Conservation (phyloP, 192 early-diverging fungal species). For the Gamsiella multidivaricata region DNA sequence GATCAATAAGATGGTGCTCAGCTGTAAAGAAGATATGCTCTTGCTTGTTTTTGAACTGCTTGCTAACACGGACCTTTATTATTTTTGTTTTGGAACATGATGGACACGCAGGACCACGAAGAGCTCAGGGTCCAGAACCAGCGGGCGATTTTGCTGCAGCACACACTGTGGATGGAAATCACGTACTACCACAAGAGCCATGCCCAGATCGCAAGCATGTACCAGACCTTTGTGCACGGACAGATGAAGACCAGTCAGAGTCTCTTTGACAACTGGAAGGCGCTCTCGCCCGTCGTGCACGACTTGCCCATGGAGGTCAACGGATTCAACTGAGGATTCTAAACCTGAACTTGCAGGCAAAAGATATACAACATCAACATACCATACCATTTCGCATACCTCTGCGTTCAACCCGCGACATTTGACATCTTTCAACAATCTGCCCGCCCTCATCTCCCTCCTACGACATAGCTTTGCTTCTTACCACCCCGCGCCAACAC, state of each 20-base stretch:
- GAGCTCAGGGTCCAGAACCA: conserved; percentile 63
- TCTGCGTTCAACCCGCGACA: too few species aligned
- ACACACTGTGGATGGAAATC: conserved; percentile 68
- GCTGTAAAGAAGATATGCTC: too few species aligned
- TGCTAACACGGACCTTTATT: not conserved
- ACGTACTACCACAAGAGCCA: conserved; percentile 70
- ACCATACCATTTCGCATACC: too few species aligned
- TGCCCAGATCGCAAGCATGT: conserved; percentile 64
- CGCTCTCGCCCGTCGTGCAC: conserved; percentile 55
- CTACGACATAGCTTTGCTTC: too few species aligned
- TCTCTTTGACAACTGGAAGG: conserved; percentile 64
- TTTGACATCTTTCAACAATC: too few species aligned
- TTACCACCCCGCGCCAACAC: too few species aligned
- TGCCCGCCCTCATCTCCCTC: too few species aligned
- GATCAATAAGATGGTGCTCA: too few species aligned
- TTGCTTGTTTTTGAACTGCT: not conserved
- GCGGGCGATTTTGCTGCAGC: conserved; percentile 60
- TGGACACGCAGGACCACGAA: conserved; percentile 65
- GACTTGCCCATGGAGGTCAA: conserved; percentile 64
- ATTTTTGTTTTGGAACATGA: too few species aligned
- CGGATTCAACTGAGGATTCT: conserved; percentile 54
- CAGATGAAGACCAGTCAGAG: conserved; percentile 65
- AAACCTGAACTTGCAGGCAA: too few species aligned
- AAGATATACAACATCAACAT: too few species aligned
- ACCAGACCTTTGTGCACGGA: conserved; percentile 69